A percentile compares a stretch with the other conserved stretches of the same genome.
phyloP scores from a whole-genome alignment of 108 stramenopile species.

The Cyclotella atomus region DNA sequence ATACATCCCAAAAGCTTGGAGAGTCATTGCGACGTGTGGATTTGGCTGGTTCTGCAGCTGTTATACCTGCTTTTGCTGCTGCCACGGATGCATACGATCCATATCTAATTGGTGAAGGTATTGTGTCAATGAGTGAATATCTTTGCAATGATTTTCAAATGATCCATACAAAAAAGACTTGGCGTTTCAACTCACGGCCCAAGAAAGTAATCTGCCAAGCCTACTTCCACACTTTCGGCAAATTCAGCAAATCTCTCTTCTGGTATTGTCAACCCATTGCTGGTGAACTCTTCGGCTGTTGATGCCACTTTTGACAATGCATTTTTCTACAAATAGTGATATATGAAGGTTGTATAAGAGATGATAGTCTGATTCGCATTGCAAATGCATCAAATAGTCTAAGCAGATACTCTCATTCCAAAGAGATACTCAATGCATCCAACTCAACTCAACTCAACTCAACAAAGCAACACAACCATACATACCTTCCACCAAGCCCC shows the following conservation, averaged over 20 bases:
- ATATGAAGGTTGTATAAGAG: neutral
- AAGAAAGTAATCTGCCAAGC: conserved; percentile 85
- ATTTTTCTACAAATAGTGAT: no score
- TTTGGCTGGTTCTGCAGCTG: conserved; percentile 58
- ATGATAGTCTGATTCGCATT: neutral
- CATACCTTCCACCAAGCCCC: conserved; percentile 72
- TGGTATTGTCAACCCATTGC: conserved; percentile 1
- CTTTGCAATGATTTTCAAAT: neutral
- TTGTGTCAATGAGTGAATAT: neutral
- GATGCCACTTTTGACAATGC: conserved; percentile 2
- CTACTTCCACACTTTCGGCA: conserved; percentile 84
- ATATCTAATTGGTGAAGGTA: conserved; percentile 28
- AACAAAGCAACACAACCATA: neutral
- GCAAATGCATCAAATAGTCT: neutral
- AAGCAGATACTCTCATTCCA: neutral
- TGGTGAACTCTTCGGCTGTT: conserved; percentile 4
- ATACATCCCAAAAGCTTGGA: conserved; percentile 1
- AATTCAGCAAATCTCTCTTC: conserved; percentile 77
- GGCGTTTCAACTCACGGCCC: conserved; percentile 50
- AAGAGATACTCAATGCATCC: neutral
- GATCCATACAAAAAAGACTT: neutral
- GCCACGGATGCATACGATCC: conserved; percentile 75
- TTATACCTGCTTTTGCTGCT: conserved; percentile 74
- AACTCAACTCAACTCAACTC: neutral
- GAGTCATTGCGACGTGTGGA: conserved; percentile 26